These are phyloP conservation scores for Geotrichum klebahnii DNA, from an alignment of 1,139 yeast species.

Conservation along the genomic window DNA sequence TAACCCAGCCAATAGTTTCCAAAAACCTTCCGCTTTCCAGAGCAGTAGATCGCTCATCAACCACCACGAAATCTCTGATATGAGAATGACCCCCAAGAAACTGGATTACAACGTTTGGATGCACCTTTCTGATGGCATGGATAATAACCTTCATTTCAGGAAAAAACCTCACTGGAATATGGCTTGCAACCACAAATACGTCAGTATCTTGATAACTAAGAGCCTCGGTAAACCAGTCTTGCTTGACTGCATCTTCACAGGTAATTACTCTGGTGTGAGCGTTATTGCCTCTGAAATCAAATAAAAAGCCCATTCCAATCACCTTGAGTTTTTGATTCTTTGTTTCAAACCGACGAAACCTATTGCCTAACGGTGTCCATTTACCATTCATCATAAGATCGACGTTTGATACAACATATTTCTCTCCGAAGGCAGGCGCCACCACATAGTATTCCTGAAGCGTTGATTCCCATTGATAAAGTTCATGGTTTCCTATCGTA, in stretches of 20 bases:
- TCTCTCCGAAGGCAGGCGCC: conserved; percentile 56
- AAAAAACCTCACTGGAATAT: conserved; percentile 70
- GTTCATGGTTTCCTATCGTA: conserved; percentile 89
- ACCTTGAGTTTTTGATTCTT: conserved; percentile 50
- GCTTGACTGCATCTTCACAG: conserved; percentile 51
- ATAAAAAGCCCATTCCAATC: conserved; percentile 73
- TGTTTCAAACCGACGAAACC: conserved; percentile 63
- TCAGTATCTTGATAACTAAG: conserved; percentile 53
- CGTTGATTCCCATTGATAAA: conserved; percentile 68
- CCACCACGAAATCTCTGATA: conserved; percentile 71
- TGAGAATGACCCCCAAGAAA: conserved; percentile 96
- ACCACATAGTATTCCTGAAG: conserved; percentile 60
- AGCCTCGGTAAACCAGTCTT: conserved; percentile 62
- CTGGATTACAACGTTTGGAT: conserved; percentile 66
- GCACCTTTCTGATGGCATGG: conserved; percentile 50
- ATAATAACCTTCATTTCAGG: conserved; percentile 51
- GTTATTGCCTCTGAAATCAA: conserved; percentile 66
- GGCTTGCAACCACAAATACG: conserved; percentile 67
- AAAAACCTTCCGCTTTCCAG: conserved; percentile 88
- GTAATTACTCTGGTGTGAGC: conserved; percentile 60
- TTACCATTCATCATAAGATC: conserved; percentile 53
- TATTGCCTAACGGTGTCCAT: conserved; percentile 64
- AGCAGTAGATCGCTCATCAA: conserved; percentile 67
- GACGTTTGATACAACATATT: conserved; percentile 77
- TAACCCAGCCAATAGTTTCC: conserved; percentile 86